These are phyloP conservation scores for Ampelomyces quisqualis DNA, from an alignment of 2,329 filamentous ascomycete genomes.

Conservation along the genomic window DNA sequence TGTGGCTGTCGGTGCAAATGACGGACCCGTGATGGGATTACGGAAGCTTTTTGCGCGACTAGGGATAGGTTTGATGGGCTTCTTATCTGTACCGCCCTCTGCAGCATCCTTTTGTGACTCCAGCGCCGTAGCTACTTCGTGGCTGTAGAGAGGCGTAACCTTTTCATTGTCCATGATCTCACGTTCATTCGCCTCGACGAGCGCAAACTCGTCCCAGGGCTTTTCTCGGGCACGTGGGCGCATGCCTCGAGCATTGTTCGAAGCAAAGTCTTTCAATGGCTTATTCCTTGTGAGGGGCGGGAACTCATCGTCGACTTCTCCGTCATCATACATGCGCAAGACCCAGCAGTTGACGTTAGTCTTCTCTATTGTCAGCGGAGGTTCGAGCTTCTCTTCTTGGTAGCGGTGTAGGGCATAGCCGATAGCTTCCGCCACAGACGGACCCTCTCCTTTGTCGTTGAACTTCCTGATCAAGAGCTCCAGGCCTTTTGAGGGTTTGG, in stretches of 20 bases:
- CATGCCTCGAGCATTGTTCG: slow-evolving; percentile 70
- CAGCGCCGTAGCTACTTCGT: slow-evolving; percentile 48
- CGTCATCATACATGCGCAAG: slow-evolving; percentile 79
- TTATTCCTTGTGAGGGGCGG: slow-evolving; percentile 74
- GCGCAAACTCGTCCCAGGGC: slow-evolving; percentile 78
- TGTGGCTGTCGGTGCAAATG: slow-evolving; percentile 49
- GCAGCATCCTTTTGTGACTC: slow-evolving; percentile 22
- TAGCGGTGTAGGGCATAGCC: slow-evolving; percentile 77
- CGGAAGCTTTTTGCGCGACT: slow-evolving; percentile 47
- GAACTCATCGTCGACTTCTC: slow-evolving; percentile 83
- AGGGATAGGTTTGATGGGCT: slow-evolving; percentile 33
- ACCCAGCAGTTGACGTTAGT: slow-evolving; percentile 81
- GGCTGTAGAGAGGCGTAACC: slow-evolving; percentile 65
- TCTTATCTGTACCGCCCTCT: slow-evolving; percentile 23
- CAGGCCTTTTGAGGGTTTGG: slow-evolving; percentile 63
- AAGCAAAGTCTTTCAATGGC: slow-evolving; percentile 73
- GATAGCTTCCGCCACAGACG: slow-evolving; percentile 78
- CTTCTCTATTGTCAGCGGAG: slow-evolving; percentile 63
- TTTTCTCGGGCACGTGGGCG: slow-evolving; percentile 69
- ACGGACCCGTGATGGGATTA: slow-evolving; percentile 54
- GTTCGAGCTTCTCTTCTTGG: slow-evolving; percentile 72
- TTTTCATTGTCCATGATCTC: slow-evolving; percentile 70
- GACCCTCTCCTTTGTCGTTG: slow-evolving; percentile 67
- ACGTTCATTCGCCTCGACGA: slow-evolving; percentile 69
- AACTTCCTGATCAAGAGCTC: slow-evolving; percentile 71